These are phyloP conservation scores for Dionaea muscipula DNA, from an alignment of 179 eudicot species.

Conservation along the genomic window DNA sequence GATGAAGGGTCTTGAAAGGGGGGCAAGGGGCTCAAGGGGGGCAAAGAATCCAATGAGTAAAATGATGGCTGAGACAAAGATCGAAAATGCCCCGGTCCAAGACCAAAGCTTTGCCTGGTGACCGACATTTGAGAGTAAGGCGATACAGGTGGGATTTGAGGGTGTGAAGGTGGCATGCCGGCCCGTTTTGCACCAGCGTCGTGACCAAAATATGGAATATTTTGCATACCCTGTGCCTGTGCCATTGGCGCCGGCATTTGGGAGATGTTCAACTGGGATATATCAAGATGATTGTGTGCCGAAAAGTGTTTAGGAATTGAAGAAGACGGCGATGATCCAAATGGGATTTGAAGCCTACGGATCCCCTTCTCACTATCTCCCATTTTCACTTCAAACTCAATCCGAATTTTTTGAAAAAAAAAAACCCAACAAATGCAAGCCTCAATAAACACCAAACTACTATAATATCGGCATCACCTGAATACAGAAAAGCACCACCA, in stretches of 20 bases:
- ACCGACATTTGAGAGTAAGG: constrained; percentile 67
- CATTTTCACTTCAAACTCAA: constrained; percentile 25
- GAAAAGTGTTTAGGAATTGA: constrained; percentile 25
- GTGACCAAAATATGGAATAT: constrained; percentile 17
- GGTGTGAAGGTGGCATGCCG: constrained; percentile 80
- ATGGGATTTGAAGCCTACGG: constrained; percentile 54
- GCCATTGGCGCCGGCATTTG: constrained; percentile 50
- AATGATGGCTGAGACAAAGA: constrained; percentile 67
- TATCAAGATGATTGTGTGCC: constrained; percentile 44
- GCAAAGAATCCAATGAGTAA: constrained; percentile 64
- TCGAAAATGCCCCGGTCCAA: constrained; percentile 51
- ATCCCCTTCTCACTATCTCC: constrained; percentile 68
- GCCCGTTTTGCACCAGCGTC: constrained; percentile 33
- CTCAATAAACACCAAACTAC: constrained; percentile 6
- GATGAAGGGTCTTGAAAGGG: constrained; percentile 35
- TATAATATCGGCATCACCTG: constrained; percentile 8
- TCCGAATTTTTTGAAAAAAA: no score
- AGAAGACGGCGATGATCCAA: constrained; percentile 40
- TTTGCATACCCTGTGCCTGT: constrained; percentile 30
- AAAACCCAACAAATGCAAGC: not conserved
- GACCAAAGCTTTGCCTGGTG: constrained; percentile 36
- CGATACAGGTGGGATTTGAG: constrained; percentile 64
- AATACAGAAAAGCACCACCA: no score
- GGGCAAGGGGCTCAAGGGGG: constrained; percentile 74
- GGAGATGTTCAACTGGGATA: constrained; percentile 44